Percentiles rank a stretch among this genome's conserved stretches.
phyloP scores from a whole-genome alignment of 164 flowering plant genomes.

The Aristolochia californica region DNA sequence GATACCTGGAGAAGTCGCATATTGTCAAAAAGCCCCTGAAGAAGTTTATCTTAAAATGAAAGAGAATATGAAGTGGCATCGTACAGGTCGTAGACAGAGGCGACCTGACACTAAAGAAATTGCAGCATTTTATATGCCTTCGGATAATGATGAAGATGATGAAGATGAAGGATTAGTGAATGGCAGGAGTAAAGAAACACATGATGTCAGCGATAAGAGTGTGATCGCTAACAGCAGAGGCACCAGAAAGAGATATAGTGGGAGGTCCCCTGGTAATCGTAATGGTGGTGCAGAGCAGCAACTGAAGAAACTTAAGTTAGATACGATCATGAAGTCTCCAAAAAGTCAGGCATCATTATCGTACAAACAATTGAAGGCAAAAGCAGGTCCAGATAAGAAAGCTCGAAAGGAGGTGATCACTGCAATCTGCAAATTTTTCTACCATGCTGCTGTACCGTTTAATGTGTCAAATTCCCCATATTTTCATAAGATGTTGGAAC shows the following conservation, averaged over 20 bases:
- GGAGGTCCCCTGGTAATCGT: conserved; percentile 24
- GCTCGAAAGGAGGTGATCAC: conserved; percentile 42
- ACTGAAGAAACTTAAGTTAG: conserved; percentile 34
- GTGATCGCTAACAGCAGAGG: conserved; percentile 17
- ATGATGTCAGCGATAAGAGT: conserved; percentile 27
- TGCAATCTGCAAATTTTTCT: conserved; percentile 61
- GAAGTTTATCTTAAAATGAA: conserved; percentile 59
- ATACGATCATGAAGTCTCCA: conserved; percentile 24
- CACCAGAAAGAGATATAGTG: conserved; percentile 21
- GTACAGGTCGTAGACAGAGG: conserved; percentile 47
- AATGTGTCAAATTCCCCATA: conserved; percentile 49
- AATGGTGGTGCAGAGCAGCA: conserved; percentile 19
- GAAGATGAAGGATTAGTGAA: conserved; percentile 30
- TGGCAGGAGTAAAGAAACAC: conserved; percentile 21
- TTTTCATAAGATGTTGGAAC: conserved; percentile 68
- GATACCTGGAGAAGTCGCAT: conserved; percentile 73
- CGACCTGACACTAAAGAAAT: conserved; percentile 38
- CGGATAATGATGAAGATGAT: conserved; percentile 44
- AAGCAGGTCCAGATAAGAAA: conserved; percentile 22
- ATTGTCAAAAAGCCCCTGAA: conserved; percentile 57
- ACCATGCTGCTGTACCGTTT: conserved; percentile 59
- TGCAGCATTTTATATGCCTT: conserved; percentile 28
- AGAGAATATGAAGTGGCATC: conserved; percentile 79
- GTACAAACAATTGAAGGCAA: conserved; percentile 22
- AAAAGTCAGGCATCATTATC: conserved; percentile 19